These are phyloP conservation scores for Paramecium bursaria DNA, from an alignment of 73 alveolate species.

Conservation along the genomic window DNA sequence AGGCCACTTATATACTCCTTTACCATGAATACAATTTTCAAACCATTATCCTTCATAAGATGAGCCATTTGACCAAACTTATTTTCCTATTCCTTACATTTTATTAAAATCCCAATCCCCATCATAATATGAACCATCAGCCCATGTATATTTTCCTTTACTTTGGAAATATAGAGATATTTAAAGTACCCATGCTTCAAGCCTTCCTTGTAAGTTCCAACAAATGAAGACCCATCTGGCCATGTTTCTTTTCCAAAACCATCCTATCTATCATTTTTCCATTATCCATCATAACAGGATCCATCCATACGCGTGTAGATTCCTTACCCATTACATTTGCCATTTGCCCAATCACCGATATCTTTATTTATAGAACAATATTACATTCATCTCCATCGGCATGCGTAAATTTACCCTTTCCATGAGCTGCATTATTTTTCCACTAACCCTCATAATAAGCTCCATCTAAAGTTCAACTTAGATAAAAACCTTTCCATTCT, in stretches of 20 bases:
- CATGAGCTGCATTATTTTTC: constrained; percentile 37
- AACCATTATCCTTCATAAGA: constrained; percentile 73
- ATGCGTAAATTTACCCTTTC: constrained; percentile 55
- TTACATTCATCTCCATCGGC: constrained; percentile 58
- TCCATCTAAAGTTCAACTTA: constrained; percentile 17
- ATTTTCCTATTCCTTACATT: constrained; percentile 61
- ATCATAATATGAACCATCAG: constrained; percentile 73
- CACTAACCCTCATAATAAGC: constrained; percentile 48
- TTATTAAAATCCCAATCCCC: constrained; percentile 59
- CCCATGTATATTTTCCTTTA: constrained; percentile 79
- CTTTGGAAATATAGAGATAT: too few relatives aligned
- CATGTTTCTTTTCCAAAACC: constrained; percentile 72
- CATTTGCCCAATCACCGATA: constrained; percentile 64
- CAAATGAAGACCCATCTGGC: constrained; percentile 76
- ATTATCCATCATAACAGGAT: too few relatives aligned
- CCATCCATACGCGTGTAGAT: background rate
- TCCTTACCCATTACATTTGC: constrained; percentile 56
- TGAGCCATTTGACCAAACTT: constrained; percentile 48
- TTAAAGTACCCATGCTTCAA: constrained; percentile 80
- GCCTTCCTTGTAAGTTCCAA: constrained; percentile 71
- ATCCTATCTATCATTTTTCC: constrained; percentile 65
- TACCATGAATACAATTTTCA: constrained; percentile 69
- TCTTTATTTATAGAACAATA: too few relatives aligned
- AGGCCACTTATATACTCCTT: constrained; percentile 75
- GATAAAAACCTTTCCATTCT: background rate